These are phyloP conservation scores for Punica granatum DNA, from an alignment of 345 rosid genomes.

Conservation along the genomic window DNA sequence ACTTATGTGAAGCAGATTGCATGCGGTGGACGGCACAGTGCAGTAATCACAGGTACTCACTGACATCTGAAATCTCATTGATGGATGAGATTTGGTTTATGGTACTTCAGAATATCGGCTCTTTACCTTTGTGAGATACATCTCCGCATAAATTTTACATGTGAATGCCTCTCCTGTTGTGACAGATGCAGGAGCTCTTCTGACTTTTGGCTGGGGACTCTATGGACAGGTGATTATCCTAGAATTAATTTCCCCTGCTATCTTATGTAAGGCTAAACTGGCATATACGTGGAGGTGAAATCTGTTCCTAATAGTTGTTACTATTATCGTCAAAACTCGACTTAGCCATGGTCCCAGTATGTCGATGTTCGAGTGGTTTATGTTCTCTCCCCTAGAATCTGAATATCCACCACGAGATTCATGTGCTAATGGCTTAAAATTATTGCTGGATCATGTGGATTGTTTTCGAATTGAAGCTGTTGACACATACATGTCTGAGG, in stretches of 20 bases:
- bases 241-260: neutral
- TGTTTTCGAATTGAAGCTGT: no score
- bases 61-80: neutral
- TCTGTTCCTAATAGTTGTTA: neutral
- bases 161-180: neutral
- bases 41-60: constrained; percentile 63
- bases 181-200: constrained; percentile 90
- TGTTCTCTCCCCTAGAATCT: neutral
- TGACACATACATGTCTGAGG: no score
- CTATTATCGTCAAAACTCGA: no score
- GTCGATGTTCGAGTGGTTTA: no score
- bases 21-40: constrained; percentile 99
- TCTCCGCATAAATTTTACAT: no score
- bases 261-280: neutral
- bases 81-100: neutral
- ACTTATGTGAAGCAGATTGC: constrained; percentile 75
- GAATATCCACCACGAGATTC: neutral
- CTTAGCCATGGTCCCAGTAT: no score
- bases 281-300: neutral
- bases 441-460: no score
- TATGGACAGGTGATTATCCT: constrained; percentile 84
- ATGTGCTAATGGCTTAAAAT: no score
- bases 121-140: neutral
- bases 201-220: constrained; percentile 99
- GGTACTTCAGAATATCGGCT: neutral